Evolutionary conservation across 1,284 basidiomycete species (phyloP).

Genomic region (Cutaneotrichosporon sp.): DNA sequence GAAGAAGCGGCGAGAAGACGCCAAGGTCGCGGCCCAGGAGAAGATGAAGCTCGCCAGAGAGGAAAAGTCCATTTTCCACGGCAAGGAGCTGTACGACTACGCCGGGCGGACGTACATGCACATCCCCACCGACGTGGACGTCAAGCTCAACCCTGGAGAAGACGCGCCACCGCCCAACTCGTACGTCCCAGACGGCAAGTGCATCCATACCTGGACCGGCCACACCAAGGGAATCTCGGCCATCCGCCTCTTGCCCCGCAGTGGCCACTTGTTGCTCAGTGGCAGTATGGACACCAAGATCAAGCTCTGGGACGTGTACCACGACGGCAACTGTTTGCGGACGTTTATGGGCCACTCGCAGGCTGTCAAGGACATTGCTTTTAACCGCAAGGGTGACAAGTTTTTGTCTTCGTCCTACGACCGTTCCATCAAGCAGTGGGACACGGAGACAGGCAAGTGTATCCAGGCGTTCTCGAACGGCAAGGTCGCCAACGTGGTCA

Average conservation of each 20-base stretch:
- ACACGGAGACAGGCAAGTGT: conserved; percentile 94
- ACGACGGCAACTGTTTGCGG: conserved; percentile 89
- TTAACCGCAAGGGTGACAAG: conserved; percentile 82
- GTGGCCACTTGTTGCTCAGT: conserved; percentile 86
- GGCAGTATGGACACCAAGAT: conserved; percentile 98
- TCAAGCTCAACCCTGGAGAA: conserved; percentile 58
- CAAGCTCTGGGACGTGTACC: conserved; percentile 99
- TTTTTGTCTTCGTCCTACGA: conserved; percentile 95
- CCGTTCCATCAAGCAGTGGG: conserved; percentile 97
- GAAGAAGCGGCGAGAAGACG: conserved; percentile 51
- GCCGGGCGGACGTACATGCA: conserved; percentile 98
- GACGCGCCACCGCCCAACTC: conserved; percentile 82
- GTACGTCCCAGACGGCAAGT: conserved; percentile 78
- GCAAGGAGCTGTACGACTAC: conserved; percentile 93
- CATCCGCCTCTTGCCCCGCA: conserved; percentile 83
- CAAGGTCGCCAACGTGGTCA: conserved; percentile 90
- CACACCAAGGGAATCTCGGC: conserved; percentile 96
- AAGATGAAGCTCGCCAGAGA: conserved; percentile 80
- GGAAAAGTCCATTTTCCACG: conserved; percentile 93
- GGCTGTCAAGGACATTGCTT: conserved; percentile 91
- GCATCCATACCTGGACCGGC: conserved; percentile 96
- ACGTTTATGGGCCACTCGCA: conserved; percentile 97
- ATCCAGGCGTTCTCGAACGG: conserved; percentile 92
- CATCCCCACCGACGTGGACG: conserved; percentile 64
- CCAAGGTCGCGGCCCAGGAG: conserved; percentile 57